Evolutionary conservation across 169 alveolate genomes (phyloP).

Genomic region (Pseudocohnilembus persalinus): DNA sequence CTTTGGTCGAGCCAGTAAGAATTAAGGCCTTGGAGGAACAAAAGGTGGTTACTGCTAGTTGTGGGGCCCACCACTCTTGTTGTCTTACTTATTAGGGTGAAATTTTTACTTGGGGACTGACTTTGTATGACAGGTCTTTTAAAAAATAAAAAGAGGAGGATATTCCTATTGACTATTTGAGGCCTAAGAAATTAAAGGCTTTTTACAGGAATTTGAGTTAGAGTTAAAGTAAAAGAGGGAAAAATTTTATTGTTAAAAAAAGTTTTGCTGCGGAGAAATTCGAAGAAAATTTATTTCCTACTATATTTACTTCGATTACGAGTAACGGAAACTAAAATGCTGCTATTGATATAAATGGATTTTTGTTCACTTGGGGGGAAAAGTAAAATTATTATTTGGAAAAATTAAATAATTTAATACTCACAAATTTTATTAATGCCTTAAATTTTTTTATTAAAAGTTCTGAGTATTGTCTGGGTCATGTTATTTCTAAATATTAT

Average conservation of each 20-base stretch:
- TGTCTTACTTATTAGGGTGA: slow-evolving; percentile 15
- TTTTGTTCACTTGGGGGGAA: background rate
- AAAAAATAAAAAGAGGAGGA: background rate
- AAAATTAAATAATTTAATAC: background rate
- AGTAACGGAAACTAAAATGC: background rate
- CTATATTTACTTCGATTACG: background rate
- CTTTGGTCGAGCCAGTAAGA: slow-evolving; percentile 7
- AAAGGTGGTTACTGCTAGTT: slow-evolving; percentile 13
- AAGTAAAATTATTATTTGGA: background rate
- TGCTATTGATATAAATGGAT: background rate
- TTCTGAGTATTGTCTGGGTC: background rate
- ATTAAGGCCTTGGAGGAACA: slow-evolving; percentile 11
- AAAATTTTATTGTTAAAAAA: too few relatives aligned
- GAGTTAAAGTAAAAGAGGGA: background rate
- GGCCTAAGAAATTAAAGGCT: background rate
- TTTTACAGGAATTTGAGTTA: background rate
- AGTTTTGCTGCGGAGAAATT: too few relatives aligned
- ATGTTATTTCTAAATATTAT: background rate
- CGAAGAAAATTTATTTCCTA: too few relatives aligned
- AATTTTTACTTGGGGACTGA: slow-evolving; percentile 20
- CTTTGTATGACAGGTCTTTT: background rate
- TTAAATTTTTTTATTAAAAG: background rate
- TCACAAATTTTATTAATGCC: background rate
- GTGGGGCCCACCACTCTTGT: slow-evolving; percentile 17
- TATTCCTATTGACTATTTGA: background rate